These are phyloP conservation scores for Botryotinia convoluta DNA, from an alignment of 2,329 filamentous ascomycete species.

Conservation along the genomic window DNA sequence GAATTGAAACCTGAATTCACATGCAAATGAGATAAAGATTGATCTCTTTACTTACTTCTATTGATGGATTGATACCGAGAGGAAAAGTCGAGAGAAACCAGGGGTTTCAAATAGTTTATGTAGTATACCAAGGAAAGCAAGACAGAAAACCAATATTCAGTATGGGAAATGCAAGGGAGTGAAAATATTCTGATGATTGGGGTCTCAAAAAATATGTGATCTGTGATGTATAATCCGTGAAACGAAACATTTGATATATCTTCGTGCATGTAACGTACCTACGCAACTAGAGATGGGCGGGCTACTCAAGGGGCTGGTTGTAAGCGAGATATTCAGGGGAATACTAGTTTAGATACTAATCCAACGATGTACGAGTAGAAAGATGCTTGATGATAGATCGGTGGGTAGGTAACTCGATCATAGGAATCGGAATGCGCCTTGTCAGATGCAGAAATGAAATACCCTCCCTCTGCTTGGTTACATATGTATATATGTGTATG, in stretches of 20 bases:
- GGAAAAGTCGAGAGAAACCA: background rate
- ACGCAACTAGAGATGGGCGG: background rate
- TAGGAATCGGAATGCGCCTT: background rate
- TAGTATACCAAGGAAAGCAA: background rate
- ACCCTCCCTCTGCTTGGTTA: too few species aligned
- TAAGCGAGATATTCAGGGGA: background rate
- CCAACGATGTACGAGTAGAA: background rate
- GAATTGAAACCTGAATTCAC: background rate
- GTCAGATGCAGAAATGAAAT: too few species aligned
- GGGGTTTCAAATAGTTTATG: background rate
- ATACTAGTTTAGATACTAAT: background rate
- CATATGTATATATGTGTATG: too few species aligned
- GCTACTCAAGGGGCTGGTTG: background rate
- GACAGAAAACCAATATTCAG: background rate
- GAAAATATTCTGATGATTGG: background rate
- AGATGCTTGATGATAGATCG: background rate
- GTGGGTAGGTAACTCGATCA: background rate
- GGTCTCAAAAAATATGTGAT: background rate
- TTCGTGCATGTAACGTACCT: background rate
- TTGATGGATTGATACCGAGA: background rate
- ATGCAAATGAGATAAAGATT: background rate
- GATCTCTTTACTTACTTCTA: background rate
- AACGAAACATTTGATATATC: background rate
- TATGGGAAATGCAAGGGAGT: background rate
- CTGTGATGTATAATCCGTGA: background rate